Conservation (phyloP, 2,329 filamentous ascomycete genomes). For the Eurotiales sp. region DNA sequence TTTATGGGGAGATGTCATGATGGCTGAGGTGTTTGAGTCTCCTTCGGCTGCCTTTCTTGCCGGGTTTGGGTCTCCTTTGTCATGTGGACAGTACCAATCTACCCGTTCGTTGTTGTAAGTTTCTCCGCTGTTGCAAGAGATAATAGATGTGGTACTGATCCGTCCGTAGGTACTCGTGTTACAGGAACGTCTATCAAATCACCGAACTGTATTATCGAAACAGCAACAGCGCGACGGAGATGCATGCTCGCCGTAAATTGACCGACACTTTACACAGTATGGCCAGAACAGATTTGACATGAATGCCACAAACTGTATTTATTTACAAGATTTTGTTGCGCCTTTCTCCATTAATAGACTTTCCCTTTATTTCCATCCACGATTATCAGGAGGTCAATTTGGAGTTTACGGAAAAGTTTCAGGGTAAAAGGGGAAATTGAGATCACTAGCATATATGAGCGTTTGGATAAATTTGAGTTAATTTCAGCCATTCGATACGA, state of each 20-base stretch:
- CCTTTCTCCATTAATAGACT: too few relatives aligned
- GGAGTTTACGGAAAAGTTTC: too few relatives aligned
- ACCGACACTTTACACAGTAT: constrained; percentile 30
- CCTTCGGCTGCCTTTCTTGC: constrained; percentile 33
- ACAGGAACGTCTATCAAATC: constrained; percentile 34
- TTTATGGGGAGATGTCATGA: constrained; percentile 55
- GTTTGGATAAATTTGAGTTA: too few relatives aligned
- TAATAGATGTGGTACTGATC: neutral
- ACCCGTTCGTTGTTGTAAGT: constrained; percentile 36
- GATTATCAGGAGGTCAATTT: too few relatives aligned
- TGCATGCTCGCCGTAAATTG: constrained; percentile 33
- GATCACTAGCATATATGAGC: too few relatives aligned
- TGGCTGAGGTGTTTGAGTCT: constrained; percentile 49
- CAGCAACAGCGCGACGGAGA: constrained; percentile 32
- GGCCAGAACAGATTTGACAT: constrained; percentile 17
- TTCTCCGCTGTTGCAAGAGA: neutral
- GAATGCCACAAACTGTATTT: constrained; percentile 2
- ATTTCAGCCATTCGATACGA: too few relatives aligned
- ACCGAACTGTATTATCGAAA: constrained; percentile 39
- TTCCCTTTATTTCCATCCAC: too few relatives aligned
- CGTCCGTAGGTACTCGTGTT: constrained; percentile 35
- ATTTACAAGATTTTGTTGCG: neutral
- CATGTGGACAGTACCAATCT: constrained; percentile 23
- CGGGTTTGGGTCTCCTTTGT: constrained; percentile 29
- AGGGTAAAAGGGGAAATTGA: too few relatives aligned